Base-by-base conservation (phyloP, 345 rosid genomes). In the Salix udensis region DNA sequence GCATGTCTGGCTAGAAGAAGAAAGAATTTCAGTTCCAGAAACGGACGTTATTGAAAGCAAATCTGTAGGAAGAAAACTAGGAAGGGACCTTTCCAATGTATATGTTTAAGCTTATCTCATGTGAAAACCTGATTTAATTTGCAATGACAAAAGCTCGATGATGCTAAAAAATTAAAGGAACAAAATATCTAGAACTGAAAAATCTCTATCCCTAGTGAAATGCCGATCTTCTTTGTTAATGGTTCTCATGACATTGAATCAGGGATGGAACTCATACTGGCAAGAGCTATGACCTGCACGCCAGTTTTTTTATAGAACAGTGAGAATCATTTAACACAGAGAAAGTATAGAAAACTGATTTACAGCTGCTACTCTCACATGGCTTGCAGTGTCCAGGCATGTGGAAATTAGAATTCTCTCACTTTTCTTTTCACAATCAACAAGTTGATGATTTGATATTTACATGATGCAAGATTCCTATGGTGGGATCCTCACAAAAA, bases 231-330 rank as follows among this genome's bases (percentile, higher is more conserved):
- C 21, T 9, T 7, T 52, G 69, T n/a, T 40, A 30, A 7, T 62
- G 53, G 30, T 39, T 60, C 68, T 58, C 60, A 14, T 50, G 40
- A 70, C 37, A 52, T 80, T 76, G 28, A 42, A 76, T 79, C 72
- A 87, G 37, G 86, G 48, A 28, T 84, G 36, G 72, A 50, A 83
- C 58, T 83, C 89, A 26, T 75, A 86, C 1, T 46, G 81, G 81
- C 94, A 88, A 78, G 86, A 70, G 53, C 26, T 55, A 62, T 85
- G 62, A 85, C 89, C 89, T 90, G 86, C 86, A 71, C 28, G 23
- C 23, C 69, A 66, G n/a, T 6, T 58, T 71, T 67, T 31, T 39
- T 14, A 46, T 12, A 46, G 50, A 46, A 13, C 50, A 46, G 3
- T 14, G 50, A 46, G 50, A 46, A 46, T 46, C 50, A 46, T 46